Conservation (phyloP, 768 basidiomycete genomes). For the Psilocybe sp. region DNA sequence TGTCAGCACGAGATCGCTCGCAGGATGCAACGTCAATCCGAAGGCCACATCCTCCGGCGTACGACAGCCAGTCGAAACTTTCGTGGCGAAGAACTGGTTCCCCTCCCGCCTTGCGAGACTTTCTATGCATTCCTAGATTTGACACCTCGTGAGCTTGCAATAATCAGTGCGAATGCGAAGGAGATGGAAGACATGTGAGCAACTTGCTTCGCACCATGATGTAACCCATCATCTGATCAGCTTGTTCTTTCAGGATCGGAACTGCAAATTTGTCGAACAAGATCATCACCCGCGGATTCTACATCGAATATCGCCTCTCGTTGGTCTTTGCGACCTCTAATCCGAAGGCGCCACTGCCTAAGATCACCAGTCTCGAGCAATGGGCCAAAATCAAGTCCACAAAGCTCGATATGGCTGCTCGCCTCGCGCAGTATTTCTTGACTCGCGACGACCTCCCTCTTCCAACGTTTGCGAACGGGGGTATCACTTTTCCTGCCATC, state of each 20-base stretch:
- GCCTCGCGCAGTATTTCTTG: slow-evolving; percentile 10
- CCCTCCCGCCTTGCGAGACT: slow-evolving; percentile 10
- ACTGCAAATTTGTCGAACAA: slow-evolving; percentile 4
- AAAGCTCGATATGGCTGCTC: slow-evolving; percentile 15
- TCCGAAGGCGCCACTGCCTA: slow-evolving; percentile 7
- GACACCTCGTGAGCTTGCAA: slow-evolving; percentile 15
- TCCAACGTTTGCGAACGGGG: slow-evolving; percentile 14
- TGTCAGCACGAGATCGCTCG: slow-evolving; percentile 8
- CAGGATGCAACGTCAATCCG: slow-evolving; percentile 14
- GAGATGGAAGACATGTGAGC: slow-evolving; percentile 15
- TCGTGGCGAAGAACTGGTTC: slow-evolving; percentile 10
- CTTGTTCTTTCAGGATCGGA: slow-evolving; percentile 5
- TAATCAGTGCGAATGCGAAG: slow-evolving; percentile 11
- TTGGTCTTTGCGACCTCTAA: slow-evolving; percentile 10
- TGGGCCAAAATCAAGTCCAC: slow-evolving; percentile 16
- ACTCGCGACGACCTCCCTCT: slow-evolving; percentile 13
- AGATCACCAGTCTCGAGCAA: slow-evolving; percentile 8
- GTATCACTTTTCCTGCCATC: slow-evolving; percentile 6
- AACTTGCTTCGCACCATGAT: no score
- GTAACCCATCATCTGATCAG: neutral
- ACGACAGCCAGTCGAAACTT: slow-evolving; percentile 12
- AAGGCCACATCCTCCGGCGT: slow-evolving; percentile 18
- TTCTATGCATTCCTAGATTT: slow-evolving; percentile 9
- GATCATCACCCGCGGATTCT: slow-evolving; percentile 12
- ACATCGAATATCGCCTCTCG: slow-evolving; percentile 15